Evolutionary conservation across 2,329 filamentous ascomycete species (phyloP), one percentile per base, ranked within the genome.

Genomic region (Leptoxyphium fumago): DNA sequence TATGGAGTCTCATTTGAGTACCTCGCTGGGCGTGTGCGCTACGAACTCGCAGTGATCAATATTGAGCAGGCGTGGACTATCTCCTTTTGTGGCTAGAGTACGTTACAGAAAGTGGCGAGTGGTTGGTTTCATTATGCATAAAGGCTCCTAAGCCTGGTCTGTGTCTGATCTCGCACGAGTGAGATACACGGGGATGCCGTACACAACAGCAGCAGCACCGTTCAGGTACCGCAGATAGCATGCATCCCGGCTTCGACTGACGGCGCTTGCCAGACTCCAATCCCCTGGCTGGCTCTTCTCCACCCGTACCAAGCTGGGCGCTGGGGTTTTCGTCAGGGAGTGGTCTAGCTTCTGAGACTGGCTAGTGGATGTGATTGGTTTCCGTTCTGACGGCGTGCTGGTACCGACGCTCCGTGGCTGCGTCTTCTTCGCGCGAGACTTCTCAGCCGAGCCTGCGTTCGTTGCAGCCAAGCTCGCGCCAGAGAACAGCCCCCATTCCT

Each of bases 141-240:
- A 26, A 7, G 4, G 21, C 3, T 7, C 21, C 21, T 26, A 26
- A 26, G 21, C 21, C 21, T 3, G 21, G 21, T 26, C 21, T 26
- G 21, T 26, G 21, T 26, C 21, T 26, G 21, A 7, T 26, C 3
- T 26, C 4, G 3, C 21, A 4, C 21, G 21, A 3, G 21, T 26
- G 21, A 94, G 70, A 64, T 87, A 95, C 49, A 94, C 85, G 28
- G 91, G 91, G 59, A 98, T 82, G 13, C 91, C 91, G 67, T 96
- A 98, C 43, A 96, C 81, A 51, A 91, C 88, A 18, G 91, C 85
- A 32, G 89, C 87, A 10, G 89, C 91, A 1, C 87, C 91, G 55
- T 94, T 98, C 53, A 98, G 68, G 67, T 94, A 96, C 60, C 77
- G 77, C 66, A 98, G 76, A 53, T 84, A 78, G 65, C 91, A 96